Evolutionary conservation across 257 asterid species (phyloP).

Genomic region (Solanum phureja): DNA sequence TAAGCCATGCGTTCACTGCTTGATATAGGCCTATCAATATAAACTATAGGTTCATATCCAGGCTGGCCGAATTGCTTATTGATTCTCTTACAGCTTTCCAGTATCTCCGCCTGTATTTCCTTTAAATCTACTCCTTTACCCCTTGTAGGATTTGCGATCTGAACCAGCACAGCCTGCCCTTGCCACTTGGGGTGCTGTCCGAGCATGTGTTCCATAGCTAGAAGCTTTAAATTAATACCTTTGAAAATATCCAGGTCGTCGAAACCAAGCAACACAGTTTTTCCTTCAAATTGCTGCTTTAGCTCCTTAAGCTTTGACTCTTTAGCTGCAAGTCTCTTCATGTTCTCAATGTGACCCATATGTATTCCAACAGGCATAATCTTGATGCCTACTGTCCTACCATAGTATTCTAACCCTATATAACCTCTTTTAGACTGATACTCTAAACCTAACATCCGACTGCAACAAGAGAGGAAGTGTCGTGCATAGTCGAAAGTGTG

Average conservation of each 20-base stretch:
- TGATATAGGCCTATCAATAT: constrained; percentile 45
- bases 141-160: constrained; percentile 73
- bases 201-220: constrained; percentile 84
- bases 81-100: constrained; percentile 56
- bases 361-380: constrained; percentile 94
- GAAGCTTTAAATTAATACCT: constrained; percentile 76
- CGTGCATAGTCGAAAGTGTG: constrained; percentile 95
- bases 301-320: constrained; percentile 61
- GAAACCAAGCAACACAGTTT: constrained; percentile 68
- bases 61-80: constrained; percentile 59
- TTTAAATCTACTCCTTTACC: constrained; percentile 67
- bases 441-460: constrained; percentile 88
- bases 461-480: constrained; percentile 85
- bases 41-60: constrained; percentile 66
- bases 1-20: constrained; percentile 79
- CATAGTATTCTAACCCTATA: constrained; percentile 79
- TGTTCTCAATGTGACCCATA: constrained; percentile 80
- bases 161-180: constrained; percentile 75
- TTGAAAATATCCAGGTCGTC: constrained; percentile 90
- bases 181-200: constrained; percentile 69
- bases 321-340: constrained; percentile 53
- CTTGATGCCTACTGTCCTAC: constrained; percentile 83
- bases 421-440: constrained; percentile 87
- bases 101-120: constrained; percentile 54
- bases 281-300: constrained; percentile 61